Base-by-base conservation (phyloP, 768 basidiomycete species). In the Pleurotus salmoneostramineus region DNA sequence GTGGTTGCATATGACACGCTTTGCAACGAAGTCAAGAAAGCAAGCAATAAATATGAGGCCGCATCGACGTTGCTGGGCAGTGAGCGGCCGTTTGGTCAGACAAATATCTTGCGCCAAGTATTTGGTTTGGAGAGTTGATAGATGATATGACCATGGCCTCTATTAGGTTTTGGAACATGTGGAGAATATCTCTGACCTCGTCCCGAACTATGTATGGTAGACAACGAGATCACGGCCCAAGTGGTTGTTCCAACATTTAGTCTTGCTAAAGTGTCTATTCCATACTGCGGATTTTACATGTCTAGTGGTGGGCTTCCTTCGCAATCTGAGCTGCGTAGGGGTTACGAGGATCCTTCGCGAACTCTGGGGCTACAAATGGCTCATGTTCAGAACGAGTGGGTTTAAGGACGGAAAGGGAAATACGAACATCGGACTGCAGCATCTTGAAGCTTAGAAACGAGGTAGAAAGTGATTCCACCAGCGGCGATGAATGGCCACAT, bases 41-140 rank as follows among this genome's bases (percentile, higher is more conserved):
- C 85, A 43, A 81, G 83, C 69, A 93, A 93, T 61, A 80, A 78
- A 69, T 99, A 98, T 66, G 95, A 98, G 72, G 95, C 95, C n/a
- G 91, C 86, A 12, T 80, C 85, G 59, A 95, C 94, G 17, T 68
- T 96, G 58, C 71, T 96, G 40, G 89, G 93, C 11, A 85, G 88
- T 60, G 88, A 91, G 72, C 71, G 91, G 69, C 91, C 91, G 15
- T 93, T 93, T 73, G 92, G 91, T 52, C 87, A 89, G 67, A 80
- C 85, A 32, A 80, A 82, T 65, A 69, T 89, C 63, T 68, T 93
- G 62, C 83, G 82, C 77, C 89, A 92, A 71, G 88, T 93, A 37
- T 87, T 89, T 66, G 91, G 91, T 33, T 69, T 92, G 15, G 79
- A 87, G 61, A 82, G 15, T 4, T 55, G 27, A 55, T n/a, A 3